Base-by-base conservation (phyloP, 83 land plant genomes). In the Diphasiastrum complanatum region DNA sequence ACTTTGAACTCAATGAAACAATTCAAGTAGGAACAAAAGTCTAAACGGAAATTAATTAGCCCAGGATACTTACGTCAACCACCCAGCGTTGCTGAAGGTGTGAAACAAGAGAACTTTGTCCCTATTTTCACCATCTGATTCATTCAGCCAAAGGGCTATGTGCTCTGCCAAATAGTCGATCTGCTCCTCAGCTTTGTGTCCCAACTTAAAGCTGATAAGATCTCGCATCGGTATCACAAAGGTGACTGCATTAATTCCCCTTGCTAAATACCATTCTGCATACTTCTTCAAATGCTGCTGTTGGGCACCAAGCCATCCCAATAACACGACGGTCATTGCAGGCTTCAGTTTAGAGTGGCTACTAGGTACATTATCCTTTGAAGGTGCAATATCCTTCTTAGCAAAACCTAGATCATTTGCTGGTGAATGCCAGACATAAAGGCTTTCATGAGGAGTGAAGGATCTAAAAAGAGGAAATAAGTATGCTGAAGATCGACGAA, bases 21-120 rank as follows among this genome's bases (percentile, higher is more conserved):
- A 11, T 24, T 14, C 26, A 10, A 51, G 5, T 36, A 64, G 16
- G 33, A 31, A n/a, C n/a, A n/a, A n/a, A n/a, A n/a, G n/a, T n/a
- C n/a, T n/a, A n/a, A n/a, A n/a, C n/a, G n/a, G n/a, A n/a, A n/a
- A n/a, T n/a, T n/a, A n/a, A n/a, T n/a, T n/a, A n/a, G n/a, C n/a
- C n/a, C n/a, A n/a, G 26, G 19, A 61, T 41, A 61, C 84, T 82
- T 34, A 90, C 97, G 80, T 91, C 30, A 91, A 54, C 97, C 97
- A 91, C 36, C 97, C 97, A 2, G 97, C 87, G 64, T 87, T 91
- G 78, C 97, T 91, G 58, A 91, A 91, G 32, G 93, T 91, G 53
- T 91, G 97, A 37, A 91, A 91, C 4, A 91, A 81, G 32, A 91
- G 61, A 35, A 80, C 76, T 68, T 91, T 91, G 36, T 80, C 92